phyloP scores from a whole-genome alignment of 495 filamentous ascomycete genomes.

The Penicillium ochrochloron region DNA sequence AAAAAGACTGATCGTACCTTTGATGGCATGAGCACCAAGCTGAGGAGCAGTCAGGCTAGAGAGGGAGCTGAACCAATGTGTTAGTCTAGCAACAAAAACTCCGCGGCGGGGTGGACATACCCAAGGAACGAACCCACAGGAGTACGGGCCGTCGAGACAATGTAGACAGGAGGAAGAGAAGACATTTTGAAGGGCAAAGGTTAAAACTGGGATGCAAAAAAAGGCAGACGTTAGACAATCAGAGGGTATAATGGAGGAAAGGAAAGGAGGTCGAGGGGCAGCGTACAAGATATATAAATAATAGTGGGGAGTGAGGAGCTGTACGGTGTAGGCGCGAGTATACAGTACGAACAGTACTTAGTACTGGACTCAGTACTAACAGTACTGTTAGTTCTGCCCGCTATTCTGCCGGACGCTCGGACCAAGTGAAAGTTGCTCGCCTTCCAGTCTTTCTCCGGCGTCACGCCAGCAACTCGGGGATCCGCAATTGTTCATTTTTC shows the following conservation, averaged over 20 bases:
- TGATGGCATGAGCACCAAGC: constrained; percentile 89
- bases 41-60: constrained; percentile 84
- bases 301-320: constrained; percentile 34
- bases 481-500: constrained; percentile 18
- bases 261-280: constrained; percentile 17
- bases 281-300: constrained; percentile 20
- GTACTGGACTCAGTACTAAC: too few relatives aligned
- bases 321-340: constrained; percentile 39
- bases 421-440: constrained; percentile 25
- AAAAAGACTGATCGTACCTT: constrained; percentile 59
- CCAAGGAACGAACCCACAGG: constrained; percentile 93
- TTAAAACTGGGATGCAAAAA: background rate
- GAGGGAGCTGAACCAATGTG: constrained; percentile 64
- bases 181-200: constrained; percentile 39
- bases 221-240: constrained; percentile 1
- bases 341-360: too few relatives aligned
- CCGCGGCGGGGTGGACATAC: constrained; percentile 46
- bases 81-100: constrained; percentile 27
- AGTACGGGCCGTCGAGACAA: constrained; percentile 88
- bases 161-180: constrained; percentile 83
- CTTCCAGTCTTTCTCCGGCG: constrained; percentile 24
- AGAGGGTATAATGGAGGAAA: constrained; percentile 14
- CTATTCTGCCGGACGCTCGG: constrained; percentile 24
- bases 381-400: background rate
- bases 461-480: constrained; percentile 30